phyloP scores from a whole-genome alignment of 495 filamentous ascomycete genomes.

The Aspergillus incahuasiensis region DNA sequence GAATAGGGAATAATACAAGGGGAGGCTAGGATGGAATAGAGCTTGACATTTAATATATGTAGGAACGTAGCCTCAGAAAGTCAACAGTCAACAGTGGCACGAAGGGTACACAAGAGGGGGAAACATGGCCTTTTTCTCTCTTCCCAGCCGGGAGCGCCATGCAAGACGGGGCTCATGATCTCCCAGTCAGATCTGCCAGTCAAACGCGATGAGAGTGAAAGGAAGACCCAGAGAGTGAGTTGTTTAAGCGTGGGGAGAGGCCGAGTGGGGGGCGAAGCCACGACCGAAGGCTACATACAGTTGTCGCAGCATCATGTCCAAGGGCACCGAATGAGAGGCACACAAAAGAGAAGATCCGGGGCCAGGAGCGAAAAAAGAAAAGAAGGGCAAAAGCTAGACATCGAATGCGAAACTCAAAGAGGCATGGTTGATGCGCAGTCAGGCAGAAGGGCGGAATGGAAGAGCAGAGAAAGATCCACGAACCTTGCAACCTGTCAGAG shows the following conservation, averaged over 20 bases:
- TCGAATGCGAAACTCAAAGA: conserved; percentile 2
- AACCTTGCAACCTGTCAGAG: conserved; percentile 1
- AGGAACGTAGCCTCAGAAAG: neutral
- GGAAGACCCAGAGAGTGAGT: neutral
- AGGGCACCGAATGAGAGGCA: conserved; percentile 5
- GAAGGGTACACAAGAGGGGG: conserved; percentile 12
- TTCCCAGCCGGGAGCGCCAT: conserved; percentile 6
- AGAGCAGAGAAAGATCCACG: conserved; percentile 2
- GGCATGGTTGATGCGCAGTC: neutral
- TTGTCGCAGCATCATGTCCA: neutral
- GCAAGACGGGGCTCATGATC: conserved; percentile 6
- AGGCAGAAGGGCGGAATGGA: neutral
- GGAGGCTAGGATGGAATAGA: neutral
- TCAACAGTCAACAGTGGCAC: conserved; percentile 10
- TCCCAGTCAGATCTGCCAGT: conserved; percentile 9
- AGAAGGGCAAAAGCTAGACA: neutral
- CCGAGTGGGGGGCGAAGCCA: conserved; percentile 8
- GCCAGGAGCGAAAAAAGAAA: conserved; percentile 4
- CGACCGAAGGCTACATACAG: conserved; percentile 8
- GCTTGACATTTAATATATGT: neutral
- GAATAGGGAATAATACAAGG: neutral
- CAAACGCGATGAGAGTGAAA: neutral
- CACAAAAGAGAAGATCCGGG: conserved; percentile 5
- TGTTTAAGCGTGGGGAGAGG: conserved; percentile 10
- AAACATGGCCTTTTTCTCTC: conserved; percentile 1